Percentiles rank a stretch among this genome's conserved stretches.
Conservation (phyloP, 129 eudicot species). For the Glebionis coronaria region DNA sequence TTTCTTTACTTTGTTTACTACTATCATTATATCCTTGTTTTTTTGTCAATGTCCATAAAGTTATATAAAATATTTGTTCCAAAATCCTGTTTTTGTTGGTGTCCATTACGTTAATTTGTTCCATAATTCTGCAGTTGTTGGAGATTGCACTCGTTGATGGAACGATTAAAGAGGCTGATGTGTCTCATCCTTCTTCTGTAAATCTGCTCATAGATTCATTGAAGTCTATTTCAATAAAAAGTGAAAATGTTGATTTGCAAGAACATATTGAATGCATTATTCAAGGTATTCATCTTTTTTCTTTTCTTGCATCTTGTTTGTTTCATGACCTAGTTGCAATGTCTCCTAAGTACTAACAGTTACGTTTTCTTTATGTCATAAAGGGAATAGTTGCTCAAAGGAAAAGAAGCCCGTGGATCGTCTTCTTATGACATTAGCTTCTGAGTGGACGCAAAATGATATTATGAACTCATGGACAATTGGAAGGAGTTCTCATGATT, state of each 20-base stretch:
- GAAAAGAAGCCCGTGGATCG: slow-evolving; percentile 65
- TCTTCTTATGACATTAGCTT: slow-evolving; percentile 64
- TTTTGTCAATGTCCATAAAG: neutral
- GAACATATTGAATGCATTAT: slow-evolving; percentile 54
- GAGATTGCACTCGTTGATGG: slow-evolving; percentile 69
- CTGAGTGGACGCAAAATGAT: slow-evolving; percentile 55
- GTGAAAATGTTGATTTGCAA: slow-evolving; percentile 40
- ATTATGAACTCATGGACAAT: slow-evolving; percentile 32
- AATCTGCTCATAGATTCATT: slow-evolving; percentile 49
- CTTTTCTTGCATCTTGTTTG: neutral
- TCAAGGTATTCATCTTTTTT: slow-evolving; percentile 58
- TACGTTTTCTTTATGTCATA: slow-evolving; percentile 24
- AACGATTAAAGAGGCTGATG: slow-evolving; percentile 63
- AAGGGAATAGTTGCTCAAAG: slow-evolving; percentile 67
- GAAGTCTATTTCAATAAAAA: slow-evolving; percentile 31
- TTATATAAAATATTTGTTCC: slow-evolving; percentile 1
- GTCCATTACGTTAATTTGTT: slow-evolving; percentile 7
- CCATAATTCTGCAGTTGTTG: slow-evolving; percentile 58
- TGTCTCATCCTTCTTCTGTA: slow-evolving; percentile 43
- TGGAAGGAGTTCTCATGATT: slow-evolving; percentile 48
- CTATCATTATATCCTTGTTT: neutral
- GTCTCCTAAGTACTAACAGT: slow-evolving; percentile 24
- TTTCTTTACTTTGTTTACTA: no score
- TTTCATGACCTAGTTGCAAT: slow-evolving; percentile 5
- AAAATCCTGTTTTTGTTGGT: neutral